Percentiles rank a stretch among this genome's conserved stretches.
These are phyloP conservation scores for Schoenoplectus triqueter DNA, from an alignment of 202 grass and related monocot species.

Conservation along the genomic window DNA sequence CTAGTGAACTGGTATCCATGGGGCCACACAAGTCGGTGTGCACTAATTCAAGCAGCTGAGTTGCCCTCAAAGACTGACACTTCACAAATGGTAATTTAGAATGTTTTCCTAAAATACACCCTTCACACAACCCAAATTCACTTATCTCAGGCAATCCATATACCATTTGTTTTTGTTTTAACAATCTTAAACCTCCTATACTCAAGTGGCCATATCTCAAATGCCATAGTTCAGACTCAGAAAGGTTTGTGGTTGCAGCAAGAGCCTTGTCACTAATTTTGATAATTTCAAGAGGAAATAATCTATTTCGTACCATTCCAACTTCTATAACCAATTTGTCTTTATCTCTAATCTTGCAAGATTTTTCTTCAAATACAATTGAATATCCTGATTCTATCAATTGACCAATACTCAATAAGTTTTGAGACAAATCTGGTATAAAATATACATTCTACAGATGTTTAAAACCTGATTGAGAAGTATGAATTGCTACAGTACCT, in stretches of 20 bases:
- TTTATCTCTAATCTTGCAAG: neutral
- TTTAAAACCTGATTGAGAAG: neutral
- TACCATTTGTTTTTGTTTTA: neutral
- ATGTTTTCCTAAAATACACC: slow-evolving; percentile 30
- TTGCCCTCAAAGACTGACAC: neutral
- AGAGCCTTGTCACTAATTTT: neutral
- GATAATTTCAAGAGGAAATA: neutral
- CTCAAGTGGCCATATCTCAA: slow-evolving; percentile 26
- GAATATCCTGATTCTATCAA: slow-evolving; percentile 15
- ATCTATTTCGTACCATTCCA: neutral
- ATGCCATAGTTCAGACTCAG: slow-evolving; percentile 17
- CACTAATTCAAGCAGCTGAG: slow-evolving; percentile 4
- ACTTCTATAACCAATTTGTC: neutral
- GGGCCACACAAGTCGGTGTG: slow-evolving; percentile 3
- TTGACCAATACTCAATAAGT: slow-evolving; percentile 16
- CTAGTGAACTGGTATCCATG: neutral
- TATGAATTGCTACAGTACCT: neutral
- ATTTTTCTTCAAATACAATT: neutral
- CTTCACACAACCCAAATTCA: slow-evolving; percentile 23
- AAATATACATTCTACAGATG: neutral
- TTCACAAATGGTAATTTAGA: slow-evolving; percentile 1
- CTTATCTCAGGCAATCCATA: neutral
- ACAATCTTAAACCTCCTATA: neutral
- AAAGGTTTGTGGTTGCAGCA: neutral
- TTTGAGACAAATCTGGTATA: slow-evolving; percentile 19